Evolutionary conservation across 108 stramenopile species (phyloP), one percentile per base, ranked within the genome.

Genomic region (Schizochytrium sp.): DNA sequence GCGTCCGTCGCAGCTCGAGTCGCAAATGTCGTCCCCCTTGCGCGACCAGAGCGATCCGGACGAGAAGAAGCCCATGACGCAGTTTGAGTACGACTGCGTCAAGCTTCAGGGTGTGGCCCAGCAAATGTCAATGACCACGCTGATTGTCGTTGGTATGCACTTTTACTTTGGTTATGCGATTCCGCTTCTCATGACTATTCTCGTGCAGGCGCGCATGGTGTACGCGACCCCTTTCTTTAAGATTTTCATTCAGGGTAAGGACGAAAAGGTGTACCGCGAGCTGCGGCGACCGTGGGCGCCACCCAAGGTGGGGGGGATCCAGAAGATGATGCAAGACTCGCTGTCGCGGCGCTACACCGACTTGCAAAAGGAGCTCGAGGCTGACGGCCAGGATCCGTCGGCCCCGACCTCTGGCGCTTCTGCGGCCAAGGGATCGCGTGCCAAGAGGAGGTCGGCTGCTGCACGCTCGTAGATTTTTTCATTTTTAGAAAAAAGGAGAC

Each of bases 1-100:
- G 45, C 76, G 76, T 0, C 19, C 6, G 0, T 83, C 76, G 51
- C 76, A 83, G 51, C 76, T 83, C 51, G 45, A 83, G 48, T 5
- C 76, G n/a, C 45, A 21, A 16, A 23, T 25, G 48, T 45, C 28
- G 18, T 28, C n/a, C 3, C n/a, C 76, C 19, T 34, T 83, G 48
- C 48, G 45, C 48, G 76, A 83, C 51, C 45, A 43, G 45, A 53
- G 5, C 19, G 48, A 55, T 12, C 6, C 48, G 6, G 76, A 83
- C 76, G 76, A 83, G 45, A 83, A 83, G 76, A 53, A n/a, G 48
- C 76, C 19, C 23, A 83, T 83, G 76, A 83, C 76, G 8, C 51
- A 83, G 45, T 25, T 25, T 18, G 76, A 83, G 25, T 83, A 83
- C 28, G 76, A 83, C 5, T 16, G 8, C 1, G 23, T 53, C 23